Percentiles rank a stretch among this genome's conserved stretches.
Evolutionary conservation across 2,329 filamentous ascomycete species (phyloP).

Genomic region (Epichloe uncinata): DNA sequence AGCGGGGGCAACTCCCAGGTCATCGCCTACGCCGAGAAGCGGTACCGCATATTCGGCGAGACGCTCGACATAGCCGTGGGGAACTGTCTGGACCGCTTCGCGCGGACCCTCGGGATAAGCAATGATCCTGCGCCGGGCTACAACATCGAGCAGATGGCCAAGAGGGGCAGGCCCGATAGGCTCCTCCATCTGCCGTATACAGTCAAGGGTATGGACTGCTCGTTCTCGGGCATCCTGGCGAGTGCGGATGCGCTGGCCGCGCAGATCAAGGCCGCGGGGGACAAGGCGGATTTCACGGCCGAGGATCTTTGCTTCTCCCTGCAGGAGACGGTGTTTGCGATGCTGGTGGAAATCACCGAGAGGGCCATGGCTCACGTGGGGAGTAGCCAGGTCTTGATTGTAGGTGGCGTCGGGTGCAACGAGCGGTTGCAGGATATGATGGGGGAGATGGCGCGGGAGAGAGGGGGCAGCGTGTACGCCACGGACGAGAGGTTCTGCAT

Average conservation of each 20-base stretch:
- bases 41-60: constrained; percentile 96
- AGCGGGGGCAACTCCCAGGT: constrained; percentile 95
- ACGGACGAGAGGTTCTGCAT: constrained; percentile 98
- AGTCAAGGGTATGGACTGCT: constrained; percentile 98
- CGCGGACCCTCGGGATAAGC: constrained; percentile 75
- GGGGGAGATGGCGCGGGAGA: constrained; percentile 86
- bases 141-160: constrained; percentile 91
- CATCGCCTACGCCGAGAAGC: constrained; percentile 86
- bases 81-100: constrained; percentile 94
- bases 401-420: constrained; percentile 93
- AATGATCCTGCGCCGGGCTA: constrained; percentile 96
- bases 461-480: constrained; percentile 87
- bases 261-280: constrained; percentile 38
- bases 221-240: constrained; percentile 84
- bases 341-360: constrained; percentile 98
- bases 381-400: constrained; percentile 78
- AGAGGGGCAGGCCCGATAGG: constrained; percentile 43
- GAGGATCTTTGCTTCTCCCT: constrained; percentile 87
- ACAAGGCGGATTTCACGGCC: constrained; percentile 50
- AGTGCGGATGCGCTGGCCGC: constrained; percentile 68
- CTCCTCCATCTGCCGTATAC: constrained; percentile 86
- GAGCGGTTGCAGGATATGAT: constrained; percentile 96
- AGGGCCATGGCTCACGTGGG: constrained; percentile 97
- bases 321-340: constrained; percentile 90
- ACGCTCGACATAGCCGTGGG: constrained; percentile 95